Evolutionary conservation across 345 rosid genomes (phyloP), one percentile per base, ranked within the genome.

Genomic region (Citrus cavaleriei): DNA sequence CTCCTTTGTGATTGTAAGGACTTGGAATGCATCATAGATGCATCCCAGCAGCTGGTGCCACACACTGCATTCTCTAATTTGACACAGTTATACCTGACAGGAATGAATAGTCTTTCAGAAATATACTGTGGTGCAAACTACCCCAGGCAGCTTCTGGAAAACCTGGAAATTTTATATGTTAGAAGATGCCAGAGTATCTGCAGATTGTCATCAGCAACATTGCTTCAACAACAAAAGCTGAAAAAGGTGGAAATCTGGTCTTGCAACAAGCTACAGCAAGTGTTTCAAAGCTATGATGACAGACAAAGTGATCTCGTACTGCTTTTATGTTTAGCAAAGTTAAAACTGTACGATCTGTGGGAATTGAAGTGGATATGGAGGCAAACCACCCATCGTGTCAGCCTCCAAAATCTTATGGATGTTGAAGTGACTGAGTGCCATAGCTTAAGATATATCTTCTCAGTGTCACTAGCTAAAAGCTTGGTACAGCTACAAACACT

Each of bases 41-140:
- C 61, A 10, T 5, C 62, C 3, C 59, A 59, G 30, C 9, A 22
- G 25, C 30, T 25, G 6, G n/a, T 74, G 72, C 67, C 68, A 58
- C 3, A 32, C 30, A 67, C 65, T 24, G 82, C 73, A 21, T 74
- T 79, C 58, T 79, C 74, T 16, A 66, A 68, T 28, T 73, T 79
- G 46, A 24, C 24, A 60, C 19, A 61, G 3, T 74, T 74, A 63
- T 24, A 35, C 42, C 60, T 74, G n/a, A 55, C 24, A 19, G n/a
- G 21, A 6, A 55, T 21, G n/a, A 55, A 21, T 60, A n/a, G 5
- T 60, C 30, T 60, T 9, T 24, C 27, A 60, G 28, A 60, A 60
- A 9, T 24, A 24, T 60, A 24, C 30, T 24, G 25, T 60, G 30
- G 59, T 55, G 59, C 27, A 60, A 7, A n/a, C 13, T 8, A 21